phyloP scores from a whole-genome alignment of 768 basidiomycete genomes.

The Hypholoma fasciculare region DNA sequence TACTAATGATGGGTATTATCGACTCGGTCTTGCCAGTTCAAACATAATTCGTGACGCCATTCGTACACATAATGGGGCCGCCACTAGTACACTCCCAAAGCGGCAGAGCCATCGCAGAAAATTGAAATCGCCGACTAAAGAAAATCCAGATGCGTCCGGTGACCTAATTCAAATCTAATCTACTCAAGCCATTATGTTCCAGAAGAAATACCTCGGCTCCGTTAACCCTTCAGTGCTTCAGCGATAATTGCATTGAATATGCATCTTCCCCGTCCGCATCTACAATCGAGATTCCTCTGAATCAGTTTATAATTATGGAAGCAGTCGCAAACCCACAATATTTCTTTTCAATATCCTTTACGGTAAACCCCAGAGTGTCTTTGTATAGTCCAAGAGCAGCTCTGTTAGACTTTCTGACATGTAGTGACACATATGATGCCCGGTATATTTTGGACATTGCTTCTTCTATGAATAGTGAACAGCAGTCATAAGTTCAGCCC shows the following conservation, averaged over 20 bases:
- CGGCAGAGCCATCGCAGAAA: background rate
- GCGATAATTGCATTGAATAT: slow-evolving; percentile 80
- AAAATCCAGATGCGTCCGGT: background rate
- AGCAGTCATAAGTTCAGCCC: background rate
- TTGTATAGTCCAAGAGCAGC: slow-evolving; percentile 88
- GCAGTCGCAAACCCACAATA: slow-evolving; percentile 65
- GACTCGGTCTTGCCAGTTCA: slow-evolving; percentile 70
- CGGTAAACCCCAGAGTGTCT: slow-evolving; percentile 89
- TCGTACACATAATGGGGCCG: slow-evolving; percentile 25
- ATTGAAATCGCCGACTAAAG: background rate
- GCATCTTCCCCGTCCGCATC: slow-evolving; percentile 97
- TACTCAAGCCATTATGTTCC: too few species aligned
- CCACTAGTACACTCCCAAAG: slow-evolving; percentile 1
- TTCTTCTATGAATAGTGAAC: slow-evolving; percentile 54
- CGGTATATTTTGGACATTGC: slow-evolving; percentile 89
- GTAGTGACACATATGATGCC: slow-evolving; percentile 86
- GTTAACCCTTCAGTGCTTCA: slow-evolving; percentile 30
- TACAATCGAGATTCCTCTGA: slow-evolving; percentile 26
- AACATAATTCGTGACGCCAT: slow-evolving; percentile 62
- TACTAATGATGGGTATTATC: slow-evolving; percentile 90
- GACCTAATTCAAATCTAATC: background rate
- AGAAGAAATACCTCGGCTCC: background rate
- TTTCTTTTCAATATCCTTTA: slow-evolving; percentile 84
- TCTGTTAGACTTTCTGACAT: slow-evolving; percentile 94
- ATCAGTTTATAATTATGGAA: background rate